Percentiles rank a stretch among this genome's conserved stretches.
These are phyloP conservation scores for Amaranthus palmeri DNA, from an alignment of 148 eudicot species.

Conservation along the genomic window DNA sequence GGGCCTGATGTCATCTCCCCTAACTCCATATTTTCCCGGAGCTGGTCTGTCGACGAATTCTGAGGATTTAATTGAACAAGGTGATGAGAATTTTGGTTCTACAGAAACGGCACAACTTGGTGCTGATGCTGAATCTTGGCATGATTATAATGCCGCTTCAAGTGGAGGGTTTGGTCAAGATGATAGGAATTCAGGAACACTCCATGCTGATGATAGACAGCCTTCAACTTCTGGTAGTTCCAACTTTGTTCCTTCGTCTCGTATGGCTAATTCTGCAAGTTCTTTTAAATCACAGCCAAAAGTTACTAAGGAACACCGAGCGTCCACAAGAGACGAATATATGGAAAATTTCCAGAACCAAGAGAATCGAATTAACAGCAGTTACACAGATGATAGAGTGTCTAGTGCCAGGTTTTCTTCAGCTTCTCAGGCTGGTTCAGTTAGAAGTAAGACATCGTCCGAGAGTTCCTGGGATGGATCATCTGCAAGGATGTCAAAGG, in stretches of 20 bases:
- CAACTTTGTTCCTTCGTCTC: constrained; percentile 38
- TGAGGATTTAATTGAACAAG: constrained; percentile 33
- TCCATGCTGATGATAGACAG: constrained; percentile 39
- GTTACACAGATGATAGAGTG: constrained; percentile 56
- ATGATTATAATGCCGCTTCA: constrained; percentile 44
- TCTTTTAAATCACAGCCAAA: constrained; percentile 39
- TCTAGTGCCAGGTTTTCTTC: constrained; percentile 53
- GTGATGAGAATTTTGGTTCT: constrained; percentile 39
- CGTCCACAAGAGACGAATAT: constrained; percentile 28
- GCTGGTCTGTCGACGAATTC: constrained; percentile 37
- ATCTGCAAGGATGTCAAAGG: constrained; percentile 49
- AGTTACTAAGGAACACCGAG: constrained; percentile 38
- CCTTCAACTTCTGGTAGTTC: constrained; percentile 33
- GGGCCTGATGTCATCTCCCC: constrained; percentile 47
- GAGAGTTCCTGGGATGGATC: constrained; percentile 93
- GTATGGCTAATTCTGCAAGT: constrained; percentile 33
- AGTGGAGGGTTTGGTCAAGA: constrained; percentile 39
- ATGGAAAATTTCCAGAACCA: constrained; percentile 31
- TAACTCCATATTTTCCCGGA: constrained; percentile 52
- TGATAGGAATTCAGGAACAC: constrained; percentile 35
- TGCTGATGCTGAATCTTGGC: constrained; percentile 52
- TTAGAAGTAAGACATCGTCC: constrained; percentile 70
- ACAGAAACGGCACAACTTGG: constrained; percentile 37
- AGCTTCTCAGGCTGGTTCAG: constrained; percentile 50
- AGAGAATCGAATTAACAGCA: constrained; percentile 38